Conservation (phyloP, 192 early-diverging fungal genomes). For the Coemansia pectinata region DNA sequence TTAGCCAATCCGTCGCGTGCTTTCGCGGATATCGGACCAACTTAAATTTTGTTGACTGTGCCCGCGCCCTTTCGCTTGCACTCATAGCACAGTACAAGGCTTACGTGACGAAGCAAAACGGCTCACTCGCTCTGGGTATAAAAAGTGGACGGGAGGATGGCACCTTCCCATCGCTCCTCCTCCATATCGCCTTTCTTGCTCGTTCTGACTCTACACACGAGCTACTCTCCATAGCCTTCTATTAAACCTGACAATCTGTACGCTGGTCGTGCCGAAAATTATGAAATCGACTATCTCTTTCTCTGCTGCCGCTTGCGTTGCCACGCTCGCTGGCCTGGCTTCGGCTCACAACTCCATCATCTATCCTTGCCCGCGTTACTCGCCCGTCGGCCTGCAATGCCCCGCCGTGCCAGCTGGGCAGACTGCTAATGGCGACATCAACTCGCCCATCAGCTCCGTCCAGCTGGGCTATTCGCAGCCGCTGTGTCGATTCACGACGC, state of each 20-base stretch:
- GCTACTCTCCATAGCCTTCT: neutral
- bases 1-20: neutral
- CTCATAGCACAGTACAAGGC: neutral
- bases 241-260: neutral
- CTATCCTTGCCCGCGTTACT: conserved; percentile 39
- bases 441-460: conserved; percentile 26
- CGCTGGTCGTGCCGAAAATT: conserved; percentile 11
- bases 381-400: conserved; percentile 39
- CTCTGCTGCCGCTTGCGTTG: conserved; percentile 8
- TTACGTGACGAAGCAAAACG: neutral
- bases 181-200: neutral
- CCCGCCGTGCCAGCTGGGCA: conserved; percentile 52
- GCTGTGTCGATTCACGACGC: conserved; percentile 42
- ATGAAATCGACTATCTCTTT: neutral
- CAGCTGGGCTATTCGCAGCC: conserved; percentile 3
- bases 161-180: neutral
- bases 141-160: neutral
- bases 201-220: neutral
- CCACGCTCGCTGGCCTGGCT: conserved; percentile 1
- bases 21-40: conserved; percentile 6
- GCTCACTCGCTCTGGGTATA: neutral
- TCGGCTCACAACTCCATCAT: conserved; percentile 29
- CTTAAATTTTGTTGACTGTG: neutral
- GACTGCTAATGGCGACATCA: conserved; percentile 41
- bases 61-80: neutral